Evolutionary conservation across 257 asterid genomes (phyloP).

Genomic region (Solanum chmielewskii): DNA sequence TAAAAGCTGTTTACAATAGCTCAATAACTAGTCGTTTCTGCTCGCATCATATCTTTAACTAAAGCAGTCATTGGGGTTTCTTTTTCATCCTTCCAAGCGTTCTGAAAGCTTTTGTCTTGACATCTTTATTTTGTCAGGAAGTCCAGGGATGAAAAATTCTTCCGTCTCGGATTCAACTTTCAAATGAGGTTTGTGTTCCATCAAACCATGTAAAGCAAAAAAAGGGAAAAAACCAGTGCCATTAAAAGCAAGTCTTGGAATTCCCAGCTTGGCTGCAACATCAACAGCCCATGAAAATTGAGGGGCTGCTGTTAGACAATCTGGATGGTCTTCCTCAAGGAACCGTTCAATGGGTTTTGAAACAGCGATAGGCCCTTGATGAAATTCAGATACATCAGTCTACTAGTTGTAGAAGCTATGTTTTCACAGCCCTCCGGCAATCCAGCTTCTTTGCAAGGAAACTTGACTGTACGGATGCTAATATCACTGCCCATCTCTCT

Average conservation of each 20-base stretch:
- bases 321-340: conserved; percentile 8
- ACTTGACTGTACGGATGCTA: conserved; percentile 3
- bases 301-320: conserved; percentile 13
- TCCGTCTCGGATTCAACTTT: conserved; percentile 14
- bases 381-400: conserved; percentile 9
- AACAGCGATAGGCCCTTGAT: neutral
- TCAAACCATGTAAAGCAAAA: neutral
- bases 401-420: conserved; percentile 14
- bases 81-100: neutral
- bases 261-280: conserved; percentile 2
- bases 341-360: conserved; percentile 10
- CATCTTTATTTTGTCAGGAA: conserved; percentile 10
- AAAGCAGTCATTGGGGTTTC: neutral
- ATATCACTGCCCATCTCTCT: conserved; percentile 4
- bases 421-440: conserved; percentile 32
- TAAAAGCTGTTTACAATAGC: conserved; percentile 35
- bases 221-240: conserved; percentile 21
- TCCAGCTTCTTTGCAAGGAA: conserved; percentile 16
- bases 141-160: conserved; percentile 16
- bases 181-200: conserved; percentile 7
- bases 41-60: conserved; percentile 3
- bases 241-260: conserved; percentile 13
- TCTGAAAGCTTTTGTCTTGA: conserved; percentile 12
- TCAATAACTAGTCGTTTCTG: conserved; percentile 24
- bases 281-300: conserved; percentile 22